Conservation (phyloP, 1,284 basidiomycete species). For the Phellopilus nigrolimitatus region DNA sequence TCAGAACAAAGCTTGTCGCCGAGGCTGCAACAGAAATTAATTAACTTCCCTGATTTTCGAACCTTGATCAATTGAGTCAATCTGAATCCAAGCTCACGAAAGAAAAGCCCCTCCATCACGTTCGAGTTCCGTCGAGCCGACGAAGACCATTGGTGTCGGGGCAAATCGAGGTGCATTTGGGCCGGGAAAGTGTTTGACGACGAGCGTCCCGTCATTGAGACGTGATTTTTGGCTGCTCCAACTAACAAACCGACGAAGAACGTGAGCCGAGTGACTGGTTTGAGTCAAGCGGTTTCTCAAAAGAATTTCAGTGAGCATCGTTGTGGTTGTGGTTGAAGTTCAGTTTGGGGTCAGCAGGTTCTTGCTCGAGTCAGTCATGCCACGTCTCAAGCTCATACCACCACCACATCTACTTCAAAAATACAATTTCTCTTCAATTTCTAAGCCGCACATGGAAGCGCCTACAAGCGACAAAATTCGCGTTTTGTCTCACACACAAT, state of each 20-base stretch:
- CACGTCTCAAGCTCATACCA: constrained; percentile 12
- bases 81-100: not conserved
- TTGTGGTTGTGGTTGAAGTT: constrained; percentile 1
- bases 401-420: constrained; percentile 1
- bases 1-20: constrained; percentile 10
- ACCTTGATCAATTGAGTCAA: not conserved
- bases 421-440: not conserved
- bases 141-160: constrained; percentile 49
- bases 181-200: constrained; percentile 29
- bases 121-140: constrained; percentile 24
- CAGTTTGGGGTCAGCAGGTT: not conserved
- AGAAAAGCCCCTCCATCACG: constrained; percentile 4
- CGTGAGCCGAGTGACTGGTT: not conserved
- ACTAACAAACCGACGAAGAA: not conserved
- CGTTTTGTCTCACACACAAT: constrained; percentile 74
- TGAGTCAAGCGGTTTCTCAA: not conserved
- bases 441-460: constrained; percentile 21
- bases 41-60: too few species aligned
- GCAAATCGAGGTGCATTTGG: constrained; percentile 39
- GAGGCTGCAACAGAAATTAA: constrained; percentile 6
- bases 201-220: constrained; percentile 1
- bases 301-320: not conserved
- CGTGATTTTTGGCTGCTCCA: constrained; percentile 4
- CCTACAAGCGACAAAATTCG: constrained; percentile 36
- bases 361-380: not conserved